Percentiles rank a stretch among this genome's conserved stretches.
These are phyloP conservation scores for Pythium dissotocum DNA, from an alignment of 352 stramenopile genomes.

Conservation along the genomic window DNA sequence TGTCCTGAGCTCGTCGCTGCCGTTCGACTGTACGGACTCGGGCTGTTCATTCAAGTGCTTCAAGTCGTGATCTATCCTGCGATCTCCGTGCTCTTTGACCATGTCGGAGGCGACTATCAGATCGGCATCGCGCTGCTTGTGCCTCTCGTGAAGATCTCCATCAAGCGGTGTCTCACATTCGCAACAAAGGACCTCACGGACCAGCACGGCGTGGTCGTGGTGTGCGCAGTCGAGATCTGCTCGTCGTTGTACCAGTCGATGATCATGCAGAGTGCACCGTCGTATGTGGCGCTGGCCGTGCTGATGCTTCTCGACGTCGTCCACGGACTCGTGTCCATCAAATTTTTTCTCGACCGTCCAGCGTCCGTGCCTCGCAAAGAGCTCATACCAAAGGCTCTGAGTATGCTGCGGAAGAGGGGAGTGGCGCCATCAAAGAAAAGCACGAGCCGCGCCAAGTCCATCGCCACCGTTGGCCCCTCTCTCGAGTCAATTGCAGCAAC, in stretches of 20 bases:
- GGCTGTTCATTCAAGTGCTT: conserved; percentile 5
- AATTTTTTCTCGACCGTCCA: conserved; percentile 30
- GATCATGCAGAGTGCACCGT: conserved; percentile 27
- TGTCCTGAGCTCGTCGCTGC: neutral
- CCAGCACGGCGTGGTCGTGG: conserved; percentile 16
- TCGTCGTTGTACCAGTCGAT: conserved; percentile 32
- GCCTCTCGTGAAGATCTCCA: conserved; percentile 26
- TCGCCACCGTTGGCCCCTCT: neutral
- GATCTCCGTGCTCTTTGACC: conserved; percentile 30
- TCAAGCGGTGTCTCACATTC: conserved; percentile 15
- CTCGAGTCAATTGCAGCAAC: neutral
- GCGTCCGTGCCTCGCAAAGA: neutral
- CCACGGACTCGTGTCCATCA: conserved; percentile 19
- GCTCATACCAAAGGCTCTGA: conserved; percentile 5
- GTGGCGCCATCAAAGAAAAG: neutral
- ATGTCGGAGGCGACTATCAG: conserved; percentile 1
- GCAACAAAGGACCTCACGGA: conserved; percentile 10
- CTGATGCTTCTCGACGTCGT: conserved; percentile 29
- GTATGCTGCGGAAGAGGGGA: neutral
- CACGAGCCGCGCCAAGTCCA: neutral
- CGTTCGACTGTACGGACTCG: conserved; percentile 2
- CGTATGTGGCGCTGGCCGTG: conserved; percentile 11
- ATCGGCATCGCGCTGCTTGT: conserved; percentile 22
- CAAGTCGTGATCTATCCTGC: conserved; percentile 29
- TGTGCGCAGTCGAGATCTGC: conserved; percentile 27